Evolutionary conservation across 345 rosid genomes (phyloP).

Genomic region (thale cress (Arabidopsis thaliana)): DNA sequence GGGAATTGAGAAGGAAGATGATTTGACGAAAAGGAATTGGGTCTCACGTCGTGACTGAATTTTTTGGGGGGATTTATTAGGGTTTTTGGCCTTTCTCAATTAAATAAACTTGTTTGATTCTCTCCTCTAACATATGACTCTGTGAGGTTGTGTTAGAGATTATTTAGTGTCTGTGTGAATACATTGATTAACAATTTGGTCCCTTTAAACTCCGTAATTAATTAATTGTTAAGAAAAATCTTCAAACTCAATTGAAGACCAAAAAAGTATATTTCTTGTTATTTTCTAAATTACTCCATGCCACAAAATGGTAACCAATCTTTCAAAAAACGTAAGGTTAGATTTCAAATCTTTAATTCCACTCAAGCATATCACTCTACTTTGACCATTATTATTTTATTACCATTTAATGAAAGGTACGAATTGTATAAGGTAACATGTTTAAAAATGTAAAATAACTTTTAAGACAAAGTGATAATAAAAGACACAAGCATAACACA

Average conservation of each 20-base stretch:
- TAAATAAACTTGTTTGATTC: slow-evolving; percentile 23
- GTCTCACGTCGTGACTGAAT: slow-evolving; percentile 46
- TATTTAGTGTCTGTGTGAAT: slow-evolving; percentile 17
- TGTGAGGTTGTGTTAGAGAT: slow-evolving; percentile 25
- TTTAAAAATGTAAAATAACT: neutral
- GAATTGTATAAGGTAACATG: neutral
- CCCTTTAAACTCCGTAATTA: slow-evolving; percentile 6
- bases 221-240: slow-evolving; percentile 14
- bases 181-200: slow-evolving; percentile 24
- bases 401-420: slow-evolving; percentile 20
- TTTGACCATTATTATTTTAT: slow-evolving; percentile 24
- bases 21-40: slow-evolving; percentile 37
- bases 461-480: slow-evolving; percentile 10
- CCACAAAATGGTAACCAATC: slow-evolving; percentile 44
- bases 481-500: neutral
- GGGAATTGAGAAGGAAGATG: slow-evolving; percentile 29
- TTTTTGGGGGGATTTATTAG: slow-evolving; percentile 42
- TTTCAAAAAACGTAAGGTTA: slow-evolving; percentile 40
- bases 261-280: neutral
- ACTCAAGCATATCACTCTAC: slow-evolving; percentile 21
- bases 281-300: slow-evolving; percentile 19
- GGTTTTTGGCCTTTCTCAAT: slow-evolving; percentile 43
- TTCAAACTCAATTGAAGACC: neutral
- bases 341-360: slow-evolving; percentile 31
- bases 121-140: slow-evolving; percentile 31